Conservation (phyloP, 2,329 filamentous ascomycete genomes). For the Gaeumannomyces sp. region DNA sequence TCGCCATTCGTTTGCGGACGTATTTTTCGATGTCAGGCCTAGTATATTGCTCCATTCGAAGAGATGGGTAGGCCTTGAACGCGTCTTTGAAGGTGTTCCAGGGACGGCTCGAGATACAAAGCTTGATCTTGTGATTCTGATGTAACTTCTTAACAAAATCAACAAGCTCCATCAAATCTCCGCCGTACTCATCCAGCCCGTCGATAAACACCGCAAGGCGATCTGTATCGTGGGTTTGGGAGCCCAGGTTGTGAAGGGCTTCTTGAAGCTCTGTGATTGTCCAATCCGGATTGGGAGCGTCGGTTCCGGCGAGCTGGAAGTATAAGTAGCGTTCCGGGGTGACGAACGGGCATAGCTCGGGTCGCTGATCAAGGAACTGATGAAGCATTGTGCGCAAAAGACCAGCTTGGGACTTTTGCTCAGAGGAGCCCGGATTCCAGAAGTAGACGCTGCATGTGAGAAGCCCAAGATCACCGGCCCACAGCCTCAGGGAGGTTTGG, state of each 20-base stretch:
- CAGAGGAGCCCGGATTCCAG: background rate
- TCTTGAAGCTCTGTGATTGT: background rate
- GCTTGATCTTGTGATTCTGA: background rate
- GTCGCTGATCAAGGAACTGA: background rate
- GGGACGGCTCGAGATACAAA: background rate
- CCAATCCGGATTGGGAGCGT: background rate
- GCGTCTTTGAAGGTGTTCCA: background rate
- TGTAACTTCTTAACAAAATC: background rate
- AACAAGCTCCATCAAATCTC: background rate
- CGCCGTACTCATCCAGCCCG: background rate
- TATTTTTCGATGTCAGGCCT: background rate
- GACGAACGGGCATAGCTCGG: background rate
- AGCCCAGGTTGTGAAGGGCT: background rate
- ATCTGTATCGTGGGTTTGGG: background rate
- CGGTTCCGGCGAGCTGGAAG: background rate
- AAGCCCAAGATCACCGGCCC: background rate
- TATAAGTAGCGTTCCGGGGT: background rate
- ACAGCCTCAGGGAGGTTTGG: background rate
- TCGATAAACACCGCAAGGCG: background rate
- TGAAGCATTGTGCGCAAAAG: background rate
- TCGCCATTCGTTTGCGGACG: background rate
- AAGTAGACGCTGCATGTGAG: background rate
- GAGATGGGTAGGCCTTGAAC: background rate
- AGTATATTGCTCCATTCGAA: background rate
- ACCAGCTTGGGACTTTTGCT: background rate